Conservation (phyloP, 2,329 filamentous ascomycete species). For the Venturia aucupariae region DNA sequence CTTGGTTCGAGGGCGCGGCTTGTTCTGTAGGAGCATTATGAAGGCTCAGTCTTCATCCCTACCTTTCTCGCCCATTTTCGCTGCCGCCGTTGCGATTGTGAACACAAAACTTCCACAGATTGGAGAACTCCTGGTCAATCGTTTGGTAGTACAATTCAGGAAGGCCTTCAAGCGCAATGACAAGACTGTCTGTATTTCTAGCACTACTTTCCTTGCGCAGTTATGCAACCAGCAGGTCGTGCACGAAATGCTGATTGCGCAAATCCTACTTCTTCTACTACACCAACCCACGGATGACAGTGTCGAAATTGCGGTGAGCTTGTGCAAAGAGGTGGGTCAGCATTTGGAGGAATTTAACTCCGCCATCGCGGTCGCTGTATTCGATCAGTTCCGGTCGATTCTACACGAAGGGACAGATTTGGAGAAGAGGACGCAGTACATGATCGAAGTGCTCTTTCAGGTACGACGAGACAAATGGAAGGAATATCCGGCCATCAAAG, state of each 20-base stretch:
- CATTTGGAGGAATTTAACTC: constrained; percentile 93
- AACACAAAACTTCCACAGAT: constrained; percentile 96
- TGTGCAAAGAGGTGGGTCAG: constrained; percentile 87
- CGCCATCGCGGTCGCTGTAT: constrained; percentile 78
- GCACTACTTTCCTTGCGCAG: constrained; percentile 90
- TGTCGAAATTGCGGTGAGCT: constrained; percentile 90
- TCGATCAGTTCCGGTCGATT: constrained; percentile 92
- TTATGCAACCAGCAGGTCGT: constrained; percentile 93
- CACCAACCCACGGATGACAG: constrained; percentile 96
- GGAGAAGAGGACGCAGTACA: constrained; percentile 97
- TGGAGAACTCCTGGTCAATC: constrained; percentile 77
- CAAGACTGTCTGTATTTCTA: constrained; percentile 88
- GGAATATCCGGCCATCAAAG: constrained; percentile 80
- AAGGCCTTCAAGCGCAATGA: constrained; percentile 96
- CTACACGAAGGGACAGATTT: constrained; percentile 85
- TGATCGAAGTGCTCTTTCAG: constrained; percentile 97
- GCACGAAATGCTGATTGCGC: constrained; percentile 84
- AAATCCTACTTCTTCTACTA: constrained; percentile 84
- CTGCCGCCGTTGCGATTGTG: constrained; percentile 89
- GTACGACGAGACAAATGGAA: constrained; percentile 95
- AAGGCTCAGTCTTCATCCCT: constrained; percentile 94
- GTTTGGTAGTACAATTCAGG: constrained; percentile 83
- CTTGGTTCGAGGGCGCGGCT: constrained; percentile 75
- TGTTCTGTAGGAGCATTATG: constrained; percentile 96
- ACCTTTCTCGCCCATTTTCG: constrained; percentile 93